Evolutionary conservation across 495 filamentous ascomycete species (phyloP), one percentile per base, ranked within the genome.

Genomic region (Talaromyces proteolyticus): DNA sequence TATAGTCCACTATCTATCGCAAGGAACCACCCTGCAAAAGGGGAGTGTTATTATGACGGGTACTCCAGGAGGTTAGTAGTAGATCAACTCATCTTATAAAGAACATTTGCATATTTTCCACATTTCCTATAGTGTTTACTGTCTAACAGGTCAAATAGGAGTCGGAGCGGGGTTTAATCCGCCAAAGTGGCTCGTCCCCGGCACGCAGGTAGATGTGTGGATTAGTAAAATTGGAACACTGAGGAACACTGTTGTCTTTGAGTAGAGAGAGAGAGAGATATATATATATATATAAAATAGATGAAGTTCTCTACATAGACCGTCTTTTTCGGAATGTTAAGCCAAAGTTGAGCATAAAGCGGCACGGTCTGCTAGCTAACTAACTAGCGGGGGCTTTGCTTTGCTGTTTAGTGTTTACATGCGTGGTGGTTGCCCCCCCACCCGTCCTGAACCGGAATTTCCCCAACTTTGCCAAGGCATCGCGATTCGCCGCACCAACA

Each of bases 21-120:
- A 78, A 58, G 86, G 86, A 26, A 86, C 84, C 26, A 89, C 86
- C 6, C 57, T 89, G 44, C 59, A 86, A 44, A 83, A 82, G n/a
- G 87, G 87, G 1, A 84, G 88, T 64, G 45, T 89, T 39, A 86
- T 89, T 49, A 88, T 88, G 58, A 89, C 86, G 17, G 86, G 86
- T 48, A 90, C 86, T 58, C 68, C 68, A 2, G 57, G 62, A 26
- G 65, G 65, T 59, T n/a, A n/a, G n/a, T n/a, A n/a, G n/a, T n/a
- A n/a, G n/a, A n/a, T n/a, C n/a, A n/a, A n/a, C n/a, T n/a, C n/a
- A n/a, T n/a, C n/a, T n/a, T n/a, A n/a, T n/a, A n/a, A n/a, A n/a
- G n/a, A n/a, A n/a, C n/a, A n/a, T n/a, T n/a, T n/a, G n/a, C n/a
- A n/a, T n/a, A n/a, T n/a, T n/a, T n/a, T n/a, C n/a, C n/a, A n/a